Conservation (phyloP, 2,329 filamentous ascomycete genomes). For the Proliferodiscus dingleyae region DNA sequence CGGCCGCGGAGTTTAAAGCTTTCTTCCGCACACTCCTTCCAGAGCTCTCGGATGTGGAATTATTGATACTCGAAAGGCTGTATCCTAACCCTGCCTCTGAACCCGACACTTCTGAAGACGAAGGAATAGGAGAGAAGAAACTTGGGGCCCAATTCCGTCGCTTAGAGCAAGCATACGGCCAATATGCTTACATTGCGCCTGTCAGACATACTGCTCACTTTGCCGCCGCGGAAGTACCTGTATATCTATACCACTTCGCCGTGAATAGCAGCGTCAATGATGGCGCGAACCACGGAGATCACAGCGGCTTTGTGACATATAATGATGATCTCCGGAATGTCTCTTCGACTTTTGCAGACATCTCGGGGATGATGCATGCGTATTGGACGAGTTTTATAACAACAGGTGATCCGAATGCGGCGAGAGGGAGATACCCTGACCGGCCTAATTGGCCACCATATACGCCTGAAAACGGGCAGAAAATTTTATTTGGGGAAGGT, state of each 20-base stretch:
- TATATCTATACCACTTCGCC: conserved; percentile 58
- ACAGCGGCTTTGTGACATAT: conserved; percentile 41
- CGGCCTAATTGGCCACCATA: conserved; percentile 23
- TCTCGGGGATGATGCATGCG: conserved; percentile 28
- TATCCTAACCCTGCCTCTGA: conserved; percentile 55
- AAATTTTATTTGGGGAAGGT: conserved; percentile 52
- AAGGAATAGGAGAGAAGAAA: conserved; percentile 31
- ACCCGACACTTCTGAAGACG: conserved; percentile 38
- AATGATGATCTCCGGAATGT: conserved; percentile 21
- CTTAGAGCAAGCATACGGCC: conserved; percentile 55
- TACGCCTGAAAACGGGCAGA: conserved; percentile 9
- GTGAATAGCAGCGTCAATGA: conserved; percentile 32
- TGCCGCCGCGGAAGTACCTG: conserved; percentile 31
- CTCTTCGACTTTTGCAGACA: conserved; percentile 8
- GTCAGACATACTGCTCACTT: conserved; percentile 55
- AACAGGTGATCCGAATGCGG: conserved; percentile 29
- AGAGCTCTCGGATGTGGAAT: conserved; percentile 45
- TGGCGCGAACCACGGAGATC: conserved; percentile 41
- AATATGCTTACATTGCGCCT: conserved; percentile 61
- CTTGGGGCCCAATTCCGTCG: conserved; percentile 53
- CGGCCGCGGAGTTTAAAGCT: conserved; percentile 46
- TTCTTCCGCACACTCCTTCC: conserved; percentile 63
- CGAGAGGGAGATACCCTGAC: conserved; percentile 15
- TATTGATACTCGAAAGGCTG: conserved; percentile 49
- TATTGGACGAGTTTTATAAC: conserved; percentile 32